Conservation (phyloP, 495 filamentous ascomycete species). For the Xylaria grammica region DNA sequence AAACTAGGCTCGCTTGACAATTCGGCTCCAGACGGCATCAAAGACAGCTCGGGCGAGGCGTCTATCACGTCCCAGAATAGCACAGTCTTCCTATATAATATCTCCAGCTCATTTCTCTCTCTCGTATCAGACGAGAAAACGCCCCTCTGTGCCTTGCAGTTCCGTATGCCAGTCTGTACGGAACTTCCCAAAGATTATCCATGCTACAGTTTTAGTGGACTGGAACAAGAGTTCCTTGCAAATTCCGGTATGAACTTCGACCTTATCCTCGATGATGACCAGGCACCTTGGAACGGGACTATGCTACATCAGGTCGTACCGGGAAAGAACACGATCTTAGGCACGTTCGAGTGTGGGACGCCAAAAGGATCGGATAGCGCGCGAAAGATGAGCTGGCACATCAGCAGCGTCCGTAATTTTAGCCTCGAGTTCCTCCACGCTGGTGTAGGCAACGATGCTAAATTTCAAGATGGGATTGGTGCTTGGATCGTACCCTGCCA, state of each 20-base stretch:
- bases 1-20: slow-evolving; percentile 22
- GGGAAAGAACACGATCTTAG: slow-evolving; percentile 29
- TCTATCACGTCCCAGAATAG: slow-evolving; percentile 25
- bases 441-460: slow-evolving; percentile 28
- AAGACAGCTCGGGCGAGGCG: slow-evolving; percentile 20
- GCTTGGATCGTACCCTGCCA: slow-evolving; percentile 37
- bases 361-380: slow-evolving; percentile 10
- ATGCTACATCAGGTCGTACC: slow-evolving; percentile 33
- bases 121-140: neutral
- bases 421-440: slow-evolving; percentile 34
- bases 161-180: slow-evolving; percentile 37
- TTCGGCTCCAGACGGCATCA: slow-evolving; percentile 8
- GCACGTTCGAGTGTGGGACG: slow-evolving; percentile 32
- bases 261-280: slow-evolving; percentile 28
- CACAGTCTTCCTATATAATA: slow-evolving; percentile 29
- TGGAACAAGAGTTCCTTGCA: slow-evolving; percentile 33
- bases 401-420: slow-evolving; percentile 33
- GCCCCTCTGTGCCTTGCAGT: slow-evolving; percentile 34
- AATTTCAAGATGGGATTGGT: slow-evolving; percentile 35
- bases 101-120: slow-evolving; percentile 27
- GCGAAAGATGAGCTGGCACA: slow-evolving; percentile 34
- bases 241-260: slow-evolving; percentile 37
- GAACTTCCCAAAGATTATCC: slow-evolving; percentile 34
- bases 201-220: slow-evolving; percentile 36
- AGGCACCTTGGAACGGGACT: slow-evolving; percentile 30